phyloP scores from a whole-genome alignment of 345 rosid species.

The Clarkia xantiana region DNA sequence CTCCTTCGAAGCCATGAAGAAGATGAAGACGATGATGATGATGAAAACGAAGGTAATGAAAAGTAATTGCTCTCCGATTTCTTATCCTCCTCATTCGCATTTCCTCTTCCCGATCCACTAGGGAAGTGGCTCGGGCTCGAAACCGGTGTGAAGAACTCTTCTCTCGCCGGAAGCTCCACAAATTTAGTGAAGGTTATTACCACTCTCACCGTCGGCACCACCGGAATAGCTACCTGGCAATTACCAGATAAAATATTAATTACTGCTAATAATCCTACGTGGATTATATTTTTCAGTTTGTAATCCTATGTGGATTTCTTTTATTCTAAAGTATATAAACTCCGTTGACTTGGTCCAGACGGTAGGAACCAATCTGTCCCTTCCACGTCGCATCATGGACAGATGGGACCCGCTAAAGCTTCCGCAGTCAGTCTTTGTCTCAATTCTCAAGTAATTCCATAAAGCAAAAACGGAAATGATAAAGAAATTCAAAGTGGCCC shows the following conservation, averaged over 20 bases:
- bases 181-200: too few relatives aligned
- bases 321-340: too few relatives aligned
- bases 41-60: slow-evolving; percentile 14
- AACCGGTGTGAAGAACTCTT: slow-evolving; percentile 50
- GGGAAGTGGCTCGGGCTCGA: slow-evolving; percentile 60
- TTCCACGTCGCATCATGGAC: slow-evolving; percentile 9
- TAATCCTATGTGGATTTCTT: too few relatives aligned
- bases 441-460: slow-evolving; percentile 14
- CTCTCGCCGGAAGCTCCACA: too few relatives aligned
- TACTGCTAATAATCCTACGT: too few relatives aligned
- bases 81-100: slow-evolving; percentile 24
- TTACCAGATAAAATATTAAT: too few relatives aligned
- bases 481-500: slow-evolving; percentile 1
- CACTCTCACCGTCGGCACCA: too few relatives aligned
- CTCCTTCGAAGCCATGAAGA: slow-evolving; percentile 46
- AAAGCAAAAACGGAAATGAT: slow-evolving; percentile 1
- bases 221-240: too few relatives aligned
- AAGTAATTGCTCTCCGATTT: slow-evolving; percentile 23
- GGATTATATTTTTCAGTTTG: too few relatives aligned
- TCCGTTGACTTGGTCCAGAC: too few relatives aligned
- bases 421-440: slow-evolving; percentile 12
- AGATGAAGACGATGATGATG: slow-evolving; percentile 17
- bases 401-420: slow-evolving; percentile 17
- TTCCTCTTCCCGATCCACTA: slow-evolving; percentile 9
- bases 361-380: too few relatives aligned